Evolutionary conservation across 768 basidiomycete species (phyloP).

Genomic region (Coprinopsis strossmayeri): DNA sequence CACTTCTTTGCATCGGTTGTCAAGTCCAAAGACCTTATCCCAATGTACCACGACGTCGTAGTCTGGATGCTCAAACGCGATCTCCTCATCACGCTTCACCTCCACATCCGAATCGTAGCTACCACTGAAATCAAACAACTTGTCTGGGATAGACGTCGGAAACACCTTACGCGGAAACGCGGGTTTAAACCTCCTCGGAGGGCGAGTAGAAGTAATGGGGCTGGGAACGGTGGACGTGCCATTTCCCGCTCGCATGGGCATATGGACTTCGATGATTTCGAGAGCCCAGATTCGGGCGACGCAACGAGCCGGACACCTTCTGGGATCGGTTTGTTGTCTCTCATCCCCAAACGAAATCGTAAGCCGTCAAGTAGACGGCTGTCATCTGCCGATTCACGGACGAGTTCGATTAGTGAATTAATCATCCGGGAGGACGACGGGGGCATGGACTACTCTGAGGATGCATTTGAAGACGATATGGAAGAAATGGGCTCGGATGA

Average conservation of each 20-base stretch:
- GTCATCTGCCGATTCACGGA: conserved; percentile 40
- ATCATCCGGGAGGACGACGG: conserved; percentile 28
- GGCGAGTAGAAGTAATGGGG: too few relatives aligned
- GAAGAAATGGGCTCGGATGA: conserved; percentile 28
- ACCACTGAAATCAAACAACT: conserved; percentile 66
- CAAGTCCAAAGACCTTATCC: conserved; percentile 56
- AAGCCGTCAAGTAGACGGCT: conserved; percentile 22
- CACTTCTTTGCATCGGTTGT: conserved; percentile 83
- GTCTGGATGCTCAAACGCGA: conserved; percentile 89
- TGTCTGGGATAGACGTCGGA: conserved; percentile 45
- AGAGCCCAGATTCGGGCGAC: conserved; percentile 13
- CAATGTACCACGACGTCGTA: conserved; percentile 74
- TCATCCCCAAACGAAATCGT: background rate
- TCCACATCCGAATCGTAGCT: conserved; percentile 79
- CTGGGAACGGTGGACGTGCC: too few relatives aligned
- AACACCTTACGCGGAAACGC: conserved; percentile 25
- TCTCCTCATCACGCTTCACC: conserved; percentile 77
- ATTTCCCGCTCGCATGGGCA: conserved; percentile 11
- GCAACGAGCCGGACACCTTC: conserved; percentile 28
- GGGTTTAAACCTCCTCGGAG: conserved; percentile 13
- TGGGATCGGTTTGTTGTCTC: background rate
- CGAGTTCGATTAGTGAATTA: conserved; percentile 33
- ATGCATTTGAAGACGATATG: conserved; percentile 4
- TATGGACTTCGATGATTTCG: conserved; percentile 1
- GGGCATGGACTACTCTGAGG: conserved; percentile 23